These are phyloP conservation scores for Crassisporium funariophilum DNA, from an alignment of 768 basidiomycete species.

Conservation along the genomic window DNA sequence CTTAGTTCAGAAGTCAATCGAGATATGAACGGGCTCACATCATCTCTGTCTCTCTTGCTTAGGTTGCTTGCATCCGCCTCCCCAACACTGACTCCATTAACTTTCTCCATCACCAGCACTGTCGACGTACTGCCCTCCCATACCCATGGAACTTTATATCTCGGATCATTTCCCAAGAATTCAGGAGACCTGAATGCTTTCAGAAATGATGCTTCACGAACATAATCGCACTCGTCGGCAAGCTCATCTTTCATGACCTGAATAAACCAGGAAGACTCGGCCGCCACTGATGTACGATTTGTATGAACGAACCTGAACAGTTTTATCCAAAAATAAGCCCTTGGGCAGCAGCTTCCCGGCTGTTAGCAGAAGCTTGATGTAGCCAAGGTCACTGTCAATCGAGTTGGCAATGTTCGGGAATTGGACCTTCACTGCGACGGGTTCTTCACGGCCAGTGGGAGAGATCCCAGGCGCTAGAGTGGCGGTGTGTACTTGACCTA, in stretches of 20 bases:
- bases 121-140: constrained; percentile 79
- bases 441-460: constrained; percentile 55
- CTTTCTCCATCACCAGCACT: constrained; percentile 89
- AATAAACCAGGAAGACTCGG: background rate
- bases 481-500: constrained; percentile 92
- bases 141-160: constrained; percentile 86
- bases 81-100: constrained; percentile 81
- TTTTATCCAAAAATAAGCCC: constrained; percentile 89
- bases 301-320: constrained; percentile 56
- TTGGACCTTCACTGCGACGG: constrained; percentile 87
- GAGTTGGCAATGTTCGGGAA: constrained; percentile 91
- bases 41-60: constrained; percentile 66
- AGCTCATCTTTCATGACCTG: constrained; percentile 90
- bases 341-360: constrained; percentile 82
- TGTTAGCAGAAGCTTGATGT: constrained; percentile 79
- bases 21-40: constrained; percentile 65
- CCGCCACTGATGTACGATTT: background rate
- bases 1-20: background rate
- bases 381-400: constrained; percentile 85
- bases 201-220: constrained; percentile 76
- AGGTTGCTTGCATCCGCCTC: constrained; percentile 57
- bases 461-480: constrained; percentile 54
- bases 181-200: constrained; percentile 55
- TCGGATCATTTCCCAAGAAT: constrained; percentile 54
- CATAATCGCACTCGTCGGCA: constrained; percentile 91